A percentile compares a stretch with the other conserved stretches of the same genome.
Conservation (phyloP, 2,329 filamentous ascomycete genomes). For the Pyricularia sp. region DNA sequence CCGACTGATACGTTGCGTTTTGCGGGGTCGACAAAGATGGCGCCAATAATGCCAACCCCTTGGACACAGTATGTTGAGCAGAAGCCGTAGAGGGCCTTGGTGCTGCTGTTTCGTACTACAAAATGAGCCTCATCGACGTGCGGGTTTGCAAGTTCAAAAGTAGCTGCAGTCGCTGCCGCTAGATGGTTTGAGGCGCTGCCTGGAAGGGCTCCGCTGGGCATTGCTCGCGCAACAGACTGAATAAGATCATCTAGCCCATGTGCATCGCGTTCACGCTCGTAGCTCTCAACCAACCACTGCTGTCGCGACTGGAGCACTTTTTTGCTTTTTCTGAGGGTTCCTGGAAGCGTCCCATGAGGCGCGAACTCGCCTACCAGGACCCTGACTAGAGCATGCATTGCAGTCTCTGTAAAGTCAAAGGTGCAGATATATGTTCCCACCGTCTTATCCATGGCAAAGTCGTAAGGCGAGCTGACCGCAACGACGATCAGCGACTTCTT, state of each 20-base stretch:
- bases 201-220: slow-evolving; percentile 37
- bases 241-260: slow-evolving; percentile 64
- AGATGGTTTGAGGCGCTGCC: background rate
- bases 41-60: slow-evolving; percentile 63
- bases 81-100: slow-evolving; percentile 81
- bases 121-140: slow-evolving; percentile 74
- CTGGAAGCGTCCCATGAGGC: slow-evolving; percentile 46
- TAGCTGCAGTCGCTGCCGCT: slow-evolving; percentile 53
- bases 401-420: slow-evolving; percentile 90
- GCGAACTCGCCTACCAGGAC: slow-evolving; percentile 66
- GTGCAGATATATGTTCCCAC: slow-evolving; percentile 92
- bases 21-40: slow-evolving; percentile 78
- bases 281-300: slow-evolving; percentile 88
- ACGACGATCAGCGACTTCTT: slow-evolving; percentile 87
- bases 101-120: slow-evolving; percentile 88
- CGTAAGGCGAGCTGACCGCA: slow-evolving; percentile 88
- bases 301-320: slow-evolving; percentile 82
- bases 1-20: slow-evolving; percentile 85
- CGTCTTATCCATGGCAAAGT: slow-evolving; percentile 84
- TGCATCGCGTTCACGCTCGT: slow-evolving; percentile 66
- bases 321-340: slow-evolving; percentile 74
- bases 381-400: slow-evolving; percentile 71
- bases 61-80: slow-evolving; percentile 76
- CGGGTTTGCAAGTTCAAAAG: slow-evolving; percentile 60
- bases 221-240: slow-evolving; percentile 52